Evolutionary conservation across 495 filamentous ascomycete genomes (phyloP).

Genomic region (Diplogelasinospora grovesii): DNA sequence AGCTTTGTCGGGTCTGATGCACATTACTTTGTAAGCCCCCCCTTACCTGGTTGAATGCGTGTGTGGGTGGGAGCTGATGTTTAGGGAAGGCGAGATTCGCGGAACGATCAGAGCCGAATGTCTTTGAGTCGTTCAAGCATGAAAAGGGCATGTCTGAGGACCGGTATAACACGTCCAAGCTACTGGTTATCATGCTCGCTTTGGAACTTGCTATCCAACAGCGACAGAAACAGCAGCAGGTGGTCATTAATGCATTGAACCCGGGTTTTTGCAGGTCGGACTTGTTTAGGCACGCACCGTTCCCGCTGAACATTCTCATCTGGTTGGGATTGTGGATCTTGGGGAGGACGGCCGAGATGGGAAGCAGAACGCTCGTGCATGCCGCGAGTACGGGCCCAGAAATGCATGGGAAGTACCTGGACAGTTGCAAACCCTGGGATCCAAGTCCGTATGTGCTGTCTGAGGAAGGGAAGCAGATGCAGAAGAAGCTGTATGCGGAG

Average conservation of each 20-base stretch:
- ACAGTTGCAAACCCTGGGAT: conserved; percentile 9
- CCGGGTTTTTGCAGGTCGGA: conserved; percentile 47
- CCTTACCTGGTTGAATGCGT: too few relatives aligned
- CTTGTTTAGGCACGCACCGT: conserved; percentile 30
- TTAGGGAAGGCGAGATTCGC: conserved; percentile 11
- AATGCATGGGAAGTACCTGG: conserved; percentile 45
- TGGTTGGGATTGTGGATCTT: conserved; percentile 21
- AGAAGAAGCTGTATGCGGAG: conserved; percentile 24
- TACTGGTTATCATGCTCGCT: conserved; percentile 43
- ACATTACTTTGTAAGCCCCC: conserved; percentile 14
- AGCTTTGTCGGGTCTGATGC: conserved; percentile 23
- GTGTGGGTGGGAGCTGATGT: too few relatives aligned
- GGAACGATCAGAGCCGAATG: conserved; percentile 10
- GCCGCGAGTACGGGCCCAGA: conserved; percentile 32
- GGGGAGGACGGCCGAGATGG: conserved; percentile 42
- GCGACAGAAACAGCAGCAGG: conserved; percentile 18
- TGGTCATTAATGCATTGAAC: conserved; percentile 48
- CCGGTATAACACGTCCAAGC: conserved; percentile 44
- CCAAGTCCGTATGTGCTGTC: conserved; percentile 19
- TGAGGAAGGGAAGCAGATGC: conserved; percentile 18
- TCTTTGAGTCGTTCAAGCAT: conserved; percentile 19
- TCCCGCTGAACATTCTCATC: conserved; percentile 10
- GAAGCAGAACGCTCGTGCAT: conserved; percentile 39
- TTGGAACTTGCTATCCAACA: conserved; percentile 37
- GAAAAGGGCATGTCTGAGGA: conserved; percentile 15